These are phyloP conservation scores for Lumnitzera littorea DNA, from an alignment of 345 rosid species.

Conservation along the genomic window DNA sequence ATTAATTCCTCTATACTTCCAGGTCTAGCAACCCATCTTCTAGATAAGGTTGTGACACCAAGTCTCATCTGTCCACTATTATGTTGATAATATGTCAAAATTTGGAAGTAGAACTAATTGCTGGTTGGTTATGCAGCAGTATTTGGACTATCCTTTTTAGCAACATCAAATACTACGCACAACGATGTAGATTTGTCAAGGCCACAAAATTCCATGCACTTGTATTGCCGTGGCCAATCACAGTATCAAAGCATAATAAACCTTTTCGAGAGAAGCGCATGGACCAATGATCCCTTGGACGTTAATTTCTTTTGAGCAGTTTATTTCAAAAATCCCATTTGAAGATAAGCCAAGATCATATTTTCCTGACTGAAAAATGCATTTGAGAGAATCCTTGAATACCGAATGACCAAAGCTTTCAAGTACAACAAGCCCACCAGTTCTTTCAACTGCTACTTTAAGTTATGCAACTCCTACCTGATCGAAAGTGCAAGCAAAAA, in stretches of 20 bases:
- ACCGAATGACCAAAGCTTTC: slow-evolving; percentile 98
- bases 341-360: slow-evolving; percentile 80
- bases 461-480: slow-evolving; percentile 98
- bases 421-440: slow-evolving; percentile 96
- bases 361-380: slow-evolving; percentile 65
- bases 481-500: slow-evolving; percentile 90
- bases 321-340: slow-evolving; percentile 87
- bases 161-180: slow-evolving; percentile 74
- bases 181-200: slow-evolving; percentile 81
- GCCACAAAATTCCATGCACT: slow-evolving; percentile 98
- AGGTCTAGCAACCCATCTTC: slow-evolving; percentile 93
- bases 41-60: slow-evolving; percentile 81
- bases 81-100: slow-evolving; percentile 89
- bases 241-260: slow-evolving; percentile 69
- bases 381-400: slow-evolving; percentile 77
- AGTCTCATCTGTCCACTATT: slow-evolving; percentile 78
- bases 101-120: slow-evolving; percentile 88
- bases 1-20: slow-evolving; percentile 88
- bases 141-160: slow-evolving; percentile 67
- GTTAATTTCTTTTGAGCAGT: slow-evolving; percentile 82
- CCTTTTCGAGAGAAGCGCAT: slow-evolving; percentile 95
- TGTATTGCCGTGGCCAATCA: slow-evolving; percentile 76
- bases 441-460: slow-evolving; percentile 84
- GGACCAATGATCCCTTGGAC: slow-evolving; percentile 86
- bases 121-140: slow-evolving; percentile 49